Evolutionary conservation across 2,329 filamentous ascomycete genomes (phyloP).

Genomic region (Phoma herbarum): DNA sequence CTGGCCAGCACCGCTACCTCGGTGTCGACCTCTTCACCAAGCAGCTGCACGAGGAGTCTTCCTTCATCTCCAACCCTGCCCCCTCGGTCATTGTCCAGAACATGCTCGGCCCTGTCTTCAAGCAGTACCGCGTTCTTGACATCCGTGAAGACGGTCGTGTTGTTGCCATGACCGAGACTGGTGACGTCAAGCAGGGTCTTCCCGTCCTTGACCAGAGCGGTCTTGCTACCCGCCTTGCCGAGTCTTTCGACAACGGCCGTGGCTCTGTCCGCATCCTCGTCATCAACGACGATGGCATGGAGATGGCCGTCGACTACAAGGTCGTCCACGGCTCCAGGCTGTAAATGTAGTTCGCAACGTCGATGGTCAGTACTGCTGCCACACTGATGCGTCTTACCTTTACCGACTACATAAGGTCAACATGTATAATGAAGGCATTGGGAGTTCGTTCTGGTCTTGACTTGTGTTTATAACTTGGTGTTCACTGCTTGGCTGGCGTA

Average conservation of each 20-base stretch:
- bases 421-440: slow-evolving; percentile 42
- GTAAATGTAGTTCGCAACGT: slow-evolving; percentile 53
- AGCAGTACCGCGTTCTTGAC: slow-evolving; percentile 99
- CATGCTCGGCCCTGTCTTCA: slow-evolving; percentile 99
- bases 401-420: slow-evolving; percentile 21
- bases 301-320: slow-evolving; percentile 99
- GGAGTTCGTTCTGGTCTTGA: slow-evolving; percentile 48
- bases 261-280: slow-evolving; percentile 95
- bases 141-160: slow-evolving; percentile 83
- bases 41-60: slow-evolving; percentile 98
- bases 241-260: slow-evolving; percentile 88
- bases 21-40: slow-evolving; percentile 99
- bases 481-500: slow-evolving; percentile 37
- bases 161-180: slow-evolving; percentile 98
- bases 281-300: slow-evolving; percentile 89
- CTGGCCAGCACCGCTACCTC: slow-evolving; percentile 99
- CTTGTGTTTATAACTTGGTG: slow-evolving; percentile 52
- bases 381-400: not conserved
- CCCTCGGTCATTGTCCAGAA: slow-evolving; percentile 98
- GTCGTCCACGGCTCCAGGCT: slow-evolving; percentile 82
- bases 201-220: slow-evolving; percentile 94
- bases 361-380: slow-evolving; percentile 41
- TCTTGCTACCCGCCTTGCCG: slow-evolving; percentile 80
- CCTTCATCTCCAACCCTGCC: slow-evolving; percentile 95
- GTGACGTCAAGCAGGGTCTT: slow-evolving; percentile 96